phyloP scores from a whole-genome alignment of 495 filamentous ascomycete genomes.

The Symbiotaphrina buchneri region DNA sequence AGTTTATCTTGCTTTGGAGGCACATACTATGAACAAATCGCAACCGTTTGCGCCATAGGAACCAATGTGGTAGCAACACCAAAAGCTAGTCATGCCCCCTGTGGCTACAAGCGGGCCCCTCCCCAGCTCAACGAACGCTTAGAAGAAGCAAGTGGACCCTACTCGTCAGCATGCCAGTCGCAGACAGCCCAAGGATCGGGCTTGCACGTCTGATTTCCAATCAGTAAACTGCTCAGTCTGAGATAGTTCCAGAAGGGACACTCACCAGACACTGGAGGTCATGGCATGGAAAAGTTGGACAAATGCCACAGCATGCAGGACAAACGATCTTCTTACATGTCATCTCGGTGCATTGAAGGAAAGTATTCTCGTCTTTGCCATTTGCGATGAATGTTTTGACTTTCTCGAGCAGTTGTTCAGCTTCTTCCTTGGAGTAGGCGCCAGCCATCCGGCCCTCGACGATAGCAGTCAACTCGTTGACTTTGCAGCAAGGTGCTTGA shows the following conservation, averaged over 20 bases:
- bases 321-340: conserved; percentile 13
- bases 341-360: conserved; percentile 9
- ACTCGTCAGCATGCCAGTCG: conserved; percentile 13
- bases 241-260: background rate
- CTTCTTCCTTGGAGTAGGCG: background rate
- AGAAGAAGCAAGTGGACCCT: too few species aligned
- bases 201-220: conserved; percentile 10
- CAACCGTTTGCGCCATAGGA: too few species aligned
- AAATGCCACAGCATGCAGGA: conserved; percentile 13
- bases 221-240: conserved; percentile 1
- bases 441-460: background rate
- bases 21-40: too few species aligned
- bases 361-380: conserved; percentile 8
- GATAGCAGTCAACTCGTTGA: background rate
- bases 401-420: background rate
- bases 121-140: too few species aligned
- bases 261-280: conserved; percentile 14
- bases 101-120: too few species aligned
- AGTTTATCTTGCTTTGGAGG: too few species aligned
- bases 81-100: too few species aligned
- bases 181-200: conserved; percentile 10
- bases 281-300: conserved; percentile 11
- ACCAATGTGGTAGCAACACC: too few species aligned
- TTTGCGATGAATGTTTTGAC: background rate
- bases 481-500: conserved; percentile 2